Percentiles rank a stretch among this genome's conserved stretches.
phyloP scores from a whole-genome alignment of 2,329 filamentous ascomycete species.

The Penicillium palitans region DNA sequence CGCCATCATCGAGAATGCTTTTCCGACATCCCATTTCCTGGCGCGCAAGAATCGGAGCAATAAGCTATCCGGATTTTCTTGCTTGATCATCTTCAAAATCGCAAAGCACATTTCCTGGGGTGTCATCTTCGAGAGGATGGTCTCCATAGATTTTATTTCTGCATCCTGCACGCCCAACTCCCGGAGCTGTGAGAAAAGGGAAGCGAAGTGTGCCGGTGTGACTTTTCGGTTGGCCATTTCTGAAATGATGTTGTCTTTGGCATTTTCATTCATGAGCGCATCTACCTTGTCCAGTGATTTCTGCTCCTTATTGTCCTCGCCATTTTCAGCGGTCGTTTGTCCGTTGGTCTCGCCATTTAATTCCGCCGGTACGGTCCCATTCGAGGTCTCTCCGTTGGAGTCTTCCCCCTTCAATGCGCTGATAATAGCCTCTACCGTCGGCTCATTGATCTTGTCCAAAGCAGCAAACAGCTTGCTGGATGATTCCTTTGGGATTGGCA shows the following conservation, averaged over 20 bases:
- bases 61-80: conserved; percentile 84
- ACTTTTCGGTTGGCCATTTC: conserved; percentile 21
- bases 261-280: conserved; percentile 19
- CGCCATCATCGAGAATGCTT: conserved; percentile 84
- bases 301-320: conserved; percentile 5
- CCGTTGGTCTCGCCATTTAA: not conserved
- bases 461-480: conserved; percentile 23
- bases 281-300: conserved; percentile 20
- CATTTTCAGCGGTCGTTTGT: not conserved
- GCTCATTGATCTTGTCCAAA: conserved; percentile 23
- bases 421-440: conserved; percentile 24
- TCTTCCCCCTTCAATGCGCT: conserved; percentile 16
- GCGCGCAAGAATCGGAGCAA: conserved; percentile 76
- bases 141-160: conserved; percentile 22
- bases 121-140: conserved; percentile 62
- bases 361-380: not conserved
- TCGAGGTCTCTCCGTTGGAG: not conserved
- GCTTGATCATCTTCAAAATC: conserved; percentile 89
- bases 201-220: conserved; percentile 18
- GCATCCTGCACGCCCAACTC: conserved; percentile 19
- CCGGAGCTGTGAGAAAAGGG: conserved; percentile 20
- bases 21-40: conserved; percentile 87
- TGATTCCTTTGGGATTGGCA: conserved; percentile 16
- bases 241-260: conserved; percentile 14
- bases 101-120: conserved; percentile 75